A percentile compares a stretch with the other conserved stretches of the same genome.
Conservation (phyloP, 345 rosid species). For the Punica granatum region DNA sequence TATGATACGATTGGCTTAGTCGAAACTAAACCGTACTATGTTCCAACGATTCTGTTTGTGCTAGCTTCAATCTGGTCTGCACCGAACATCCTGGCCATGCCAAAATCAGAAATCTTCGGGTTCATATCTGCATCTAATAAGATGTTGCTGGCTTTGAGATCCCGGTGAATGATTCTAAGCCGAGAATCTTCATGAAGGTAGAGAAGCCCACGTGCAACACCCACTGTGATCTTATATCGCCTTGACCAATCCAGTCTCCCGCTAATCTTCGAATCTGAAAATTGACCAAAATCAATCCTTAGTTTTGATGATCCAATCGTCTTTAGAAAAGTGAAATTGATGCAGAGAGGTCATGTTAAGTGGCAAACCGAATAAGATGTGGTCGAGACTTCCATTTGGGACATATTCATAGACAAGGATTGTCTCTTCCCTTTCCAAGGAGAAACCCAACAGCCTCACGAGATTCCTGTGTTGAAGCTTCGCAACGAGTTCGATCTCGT, state of each 20-base stretch:
- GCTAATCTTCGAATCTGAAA: constrained; percentile 27
- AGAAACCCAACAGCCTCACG: constrained; percentile 41
- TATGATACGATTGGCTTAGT: background rate
- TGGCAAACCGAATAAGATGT: constrained; percentile 30
- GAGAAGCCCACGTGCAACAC: constrained; percentile 23
- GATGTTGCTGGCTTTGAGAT: constrained; percentile 54
- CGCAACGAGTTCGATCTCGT: constrained; percentile 36
- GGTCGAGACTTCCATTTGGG: constrained; percentile 41
- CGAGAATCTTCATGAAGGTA: constrained; percentile 45
- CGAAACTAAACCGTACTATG: constrained; percentile 32
- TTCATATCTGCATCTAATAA: constrained; percentile 46
- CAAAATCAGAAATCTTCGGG: constrained; percentile 67
- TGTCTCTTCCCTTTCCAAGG: constrained; percentile 36
- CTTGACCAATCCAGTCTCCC: constrained; percentile 38
- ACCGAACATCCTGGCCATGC: constrained; percentile 47
- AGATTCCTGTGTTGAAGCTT: constrained; percentile 48
- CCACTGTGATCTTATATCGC: constrained; percentile 28
- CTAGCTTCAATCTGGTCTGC: constrained; percentile 23
- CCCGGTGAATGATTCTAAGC: constrained; percentile 58
- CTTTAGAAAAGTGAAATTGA: background rate
- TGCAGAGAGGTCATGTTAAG: constrained; percentile 3
- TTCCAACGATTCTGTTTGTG: constrained; percentile 46
- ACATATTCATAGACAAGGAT: constrained; percentile 46
- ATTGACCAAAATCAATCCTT: background rate
- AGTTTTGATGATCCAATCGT: background rate